phyloP scores from a whole-genome alignment of 1,284 basidiomycete species.

The Albatrellus sp. region DNA sequence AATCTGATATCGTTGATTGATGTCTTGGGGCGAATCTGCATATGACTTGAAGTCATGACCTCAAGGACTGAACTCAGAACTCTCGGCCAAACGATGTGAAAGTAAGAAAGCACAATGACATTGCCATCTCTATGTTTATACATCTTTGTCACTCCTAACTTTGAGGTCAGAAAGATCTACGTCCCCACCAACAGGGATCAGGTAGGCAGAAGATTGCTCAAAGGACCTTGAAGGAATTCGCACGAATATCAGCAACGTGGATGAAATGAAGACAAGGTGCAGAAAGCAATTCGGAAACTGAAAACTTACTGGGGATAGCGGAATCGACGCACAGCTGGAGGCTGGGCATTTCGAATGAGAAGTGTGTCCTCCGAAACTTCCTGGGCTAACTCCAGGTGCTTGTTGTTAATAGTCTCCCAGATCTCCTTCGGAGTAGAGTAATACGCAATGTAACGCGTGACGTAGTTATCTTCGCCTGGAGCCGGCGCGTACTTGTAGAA shows the following conservation, averaged over 20 bases:
- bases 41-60: too few species aligned
- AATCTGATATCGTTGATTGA: too few species aligned
- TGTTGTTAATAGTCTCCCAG: conserved; percentile 40
- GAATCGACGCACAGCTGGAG: conserved; percentile 43
- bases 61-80: neutral
- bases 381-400: conserved; percentile 39
- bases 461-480: conserved; percentile 39
- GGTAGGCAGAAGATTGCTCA: conserved; percentile 37
- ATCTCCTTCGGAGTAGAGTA: conserved; percentile 35
- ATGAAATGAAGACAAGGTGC: neutral
- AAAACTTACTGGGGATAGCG: conserved; percentile 57
- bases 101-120: neutral
- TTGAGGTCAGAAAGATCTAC: conserved; percentile 31
- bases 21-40: too few species aligned
- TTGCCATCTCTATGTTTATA: conserved; percentile 5
- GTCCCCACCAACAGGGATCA: conserved; percentile 33
- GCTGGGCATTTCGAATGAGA: conserved; percentile 36
- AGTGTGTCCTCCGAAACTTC: conserved; percentile 30
- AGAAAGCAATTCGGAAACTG: neutral
- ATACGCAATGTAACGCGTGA: conserved; percentile 51
- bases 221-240: conserved; percentile 22
- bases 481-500: conserved; percentile 59
- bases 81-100: neutral
- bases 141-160: conserved; percentile 27
- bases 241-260: neutral